Evolutionary conservation across 1,139 yeast genomes (phyloP).

Genomic region (Suhomyces choctaworum): DNA sequence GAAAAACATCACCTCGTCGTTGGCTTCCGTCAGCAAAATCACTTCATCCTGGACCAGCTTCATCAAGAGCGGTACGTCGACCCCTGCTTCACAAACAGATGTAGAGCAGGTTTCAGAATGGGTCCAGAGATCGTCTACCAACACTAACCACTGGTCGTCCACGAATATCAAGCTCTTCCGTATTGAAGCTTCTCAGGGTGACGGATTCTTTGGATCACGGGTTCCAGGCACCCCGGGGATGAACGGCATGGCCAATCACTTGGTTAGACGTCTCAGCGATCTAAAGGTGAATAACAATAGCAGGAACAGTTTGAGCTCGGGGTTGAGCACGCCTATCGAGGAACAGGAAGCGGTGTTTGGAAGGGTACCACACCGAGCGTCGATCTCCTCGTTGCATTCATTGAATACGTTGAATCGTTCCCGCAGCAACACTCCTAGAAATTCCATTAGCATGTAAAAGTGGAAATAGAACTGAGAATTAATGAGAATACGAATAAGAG

Average conservation of each 20-base stretch:
- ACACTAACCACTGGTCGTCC: constrained; percentile 59
- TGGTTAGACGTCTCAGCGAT: constrained; percentile 51
- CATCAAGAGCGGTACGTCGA: constrained; percentile 18
- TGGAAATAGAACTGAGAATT: too few species aligned
- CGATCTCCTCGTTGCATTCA: constrained; percentile 44
- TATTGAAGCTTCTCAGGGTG: constrained; percentile 43
- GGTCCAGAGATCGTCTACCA: constrained; percentile 30
- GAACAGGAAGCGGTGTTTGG: constrained; percentile 29
- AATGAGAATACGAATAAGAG: too few species aligned
- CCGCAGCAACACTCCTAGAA: constrained; percentile 42
- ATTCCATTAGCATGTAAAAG: constrained; percentile 31
- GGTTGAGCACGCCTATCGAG: constrained; percentile 31
- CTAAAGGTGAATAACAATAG: constrained; percentile 30
- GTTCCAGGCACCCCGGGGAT: constrained; percentile 32
- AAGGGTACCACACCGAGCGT: constrained; percentile 25
- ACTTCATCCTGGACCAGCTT: constrained; percentile 43
- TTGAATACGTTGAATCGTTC: constrained; percentile 44
- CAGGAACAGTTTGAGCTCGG: constrained; percentile 28
- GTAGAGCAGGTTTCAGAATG: constrained; percentile 18
- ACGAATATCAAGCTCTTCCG: constrained; percentile 64
- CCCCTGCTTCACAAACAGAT: constrained; percentile 8
- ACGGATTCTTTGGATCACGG: constrained; percentile 37
- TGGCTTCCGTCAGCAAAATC: constrained; percentile 47
- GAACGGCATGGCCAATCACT: constrained; percentile 47
- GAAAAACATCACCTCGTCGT: constrained; percentile 40